Conservation (phyloP, 176 grass and related monocot species). For the Bromus sterilis region DNA sequence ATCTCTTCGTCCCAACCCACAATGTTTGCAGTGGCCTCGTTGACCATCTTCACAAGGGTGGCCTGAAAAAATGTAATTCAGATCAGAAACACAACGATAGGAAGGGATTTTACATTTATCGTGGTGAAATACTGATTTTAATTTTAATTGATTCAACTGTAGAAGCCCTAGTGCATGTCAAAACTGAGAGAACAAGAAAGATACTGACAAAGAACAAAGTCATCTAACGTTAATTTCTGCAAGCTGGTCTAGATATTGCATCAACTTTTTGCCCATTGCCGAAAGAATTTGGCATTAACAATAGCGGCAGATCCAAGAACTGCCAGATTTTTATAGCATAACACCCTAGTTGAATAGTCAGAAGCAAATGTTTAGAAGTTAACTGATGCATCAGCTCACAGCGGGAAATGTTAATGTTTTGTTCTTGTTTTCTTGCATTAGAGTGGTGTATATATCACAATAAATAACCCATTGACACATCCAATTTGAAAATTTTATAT, state of each 20-base stretch:
- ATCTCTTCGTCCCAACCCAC: slow-evolving; percentile 74
- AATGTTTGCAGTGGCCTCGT: slow-evolving; percentile 81
- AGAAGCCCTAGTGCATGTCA: background rate
- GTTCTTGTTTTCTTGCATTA: background rate
- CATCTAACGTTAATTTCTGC: background rate
- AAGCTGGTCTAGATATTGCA: background rate
- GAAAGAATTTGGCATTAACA: background rate
- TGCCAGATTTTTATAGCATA: background rate
- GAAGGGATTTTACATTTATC: background rate
- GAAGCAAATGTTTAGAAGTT: background rate
- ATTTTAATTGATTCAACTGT: background rate
- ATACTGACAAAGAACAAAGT: background rate
- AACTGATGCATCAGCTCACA: too few relatives aligned
- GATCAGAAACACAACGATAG: background rate
- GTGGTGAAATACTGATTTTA: background rate
- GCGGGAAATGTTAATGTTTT: too few relatives aligned
- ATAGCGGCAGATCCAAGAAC: background rate
- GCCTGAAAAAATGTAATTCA: slow-evolving; percentile 39
- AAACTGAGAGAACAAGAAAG: background rate
- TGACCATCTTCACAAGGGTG: slow-evolving; percentile 95
- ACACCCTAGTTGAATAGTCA: background rate
- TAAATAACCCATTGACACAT: background rate
- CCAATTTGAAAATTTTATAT: background rate
- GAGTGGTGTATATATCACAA: background rate
- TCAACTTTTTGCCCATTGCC: background rate